Base-by-base conservation (phyloP, 805 yeast genomes). In the Cephaloascus fragrans region DNA sequence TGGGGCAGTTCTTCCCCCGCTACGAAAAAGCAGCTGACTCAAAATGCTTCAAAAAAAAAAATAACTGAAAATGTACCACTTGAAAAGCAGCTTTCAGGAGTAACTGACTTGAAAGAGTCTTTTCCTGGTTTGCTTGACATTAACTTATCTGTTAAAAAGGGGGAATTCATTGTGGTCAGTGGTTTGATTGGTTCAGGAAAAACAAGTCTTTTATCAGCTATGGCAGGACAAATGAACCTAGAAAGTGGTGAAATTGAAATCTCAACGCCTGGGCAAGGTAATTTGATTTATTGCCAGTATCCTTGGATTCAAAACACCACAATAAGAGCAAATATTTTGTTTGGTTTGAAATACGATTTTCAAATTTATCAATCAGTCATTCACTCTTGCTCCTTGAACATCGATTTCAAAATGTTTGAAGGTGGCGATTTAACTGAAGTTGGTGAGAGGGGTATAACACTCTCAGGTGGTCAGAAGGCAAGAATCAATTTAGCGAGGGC, bases 401-500 rank as follows among this genome's bases (percentile, higher is more conserved):
- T 53, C 35, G 64, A 59, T 43, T 50, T 59, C 33, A 57, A 55
- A 32, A 48, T 53, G 23, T 50, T 59, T 32, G 60, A 60, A 3
- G 63, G 60, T 26, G 63, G 64, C 36, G 65, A 60, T 42, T 39
- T 49, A 26, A 59, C 66, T 16, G 64, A 61, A 45, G 56, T 61
- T 41, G 66, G 66, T 43, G 64, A 61, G 45, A 44, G 62, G 35
- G 66, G 66, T 38, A 56, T 61, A 18, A 61, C 64, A 0, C 52
- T 61, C 34, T 57, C 63, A 15, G 66, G 66, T 14, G 66, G 66
- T 23, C 66, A 61, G 45, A 59, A 59, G 41, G 64, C 66, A 2
- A 46, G 64, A 43, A 52, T 59, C 40, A 57, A 56, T 42, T 52
- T 61, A 31, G 66, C 66, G 3, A 47, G 66, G 41, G 56, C 66